These are phyloP conservation scores for Casaregolazyma lundiana DNA, from an alignment of 1,139 yeast genomes.

Conservation along the genomic window DNA sequence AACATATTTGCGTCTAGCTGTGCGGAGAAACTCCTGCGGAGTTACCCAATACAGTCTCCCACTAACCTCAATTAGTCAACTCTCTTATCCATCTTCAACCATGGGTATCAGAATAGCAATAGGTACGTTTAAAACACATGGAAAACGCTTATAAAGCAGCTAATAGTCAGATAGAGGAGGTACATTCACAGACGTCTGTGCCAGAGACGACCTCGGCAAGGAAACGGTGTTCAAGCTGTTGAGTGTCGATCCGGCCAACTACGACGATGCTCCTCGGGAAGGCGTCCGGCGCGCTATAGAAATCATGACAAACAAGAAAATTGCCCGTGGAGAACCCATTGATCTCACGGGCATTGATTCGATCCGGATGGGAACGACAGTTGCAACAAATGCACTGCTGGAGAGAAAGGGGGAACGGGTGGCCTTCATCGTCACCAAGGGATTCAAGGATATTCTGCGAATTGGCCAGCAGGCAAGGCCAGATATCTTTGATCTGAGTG, in stretches of 20 bases:
- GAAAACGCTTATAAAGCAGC: not conserved
- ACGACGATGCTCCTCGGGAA: constrained; percentile 85
- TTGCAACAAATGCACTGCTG: constrained; percentile 70
- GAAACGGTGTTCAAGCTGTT: constrained; percentile 62
- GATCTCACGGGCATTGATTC: constrained; percentile 49
- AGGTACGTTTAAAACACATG: constrained; percentile 14
- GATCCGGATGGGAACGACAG: constrained; percentile 75
- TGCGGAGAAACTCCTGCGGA: not conserved
- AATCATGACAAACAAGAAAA: constrained; percentile 44
- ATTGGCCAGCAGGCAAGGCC: constrained; percentile 78
- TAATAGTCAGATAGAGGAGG: constrained; percentile 46
- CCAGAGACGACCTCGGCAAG: constrained; percentile 37
- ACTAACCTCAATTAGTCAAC: not conserved
- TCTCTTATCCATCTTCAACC: not conserved
- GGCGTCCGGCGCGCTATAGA: constrained; percentile 80
- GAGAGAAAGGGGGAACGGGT: constrained; percentile 65
- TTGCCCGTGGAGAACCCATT: constrained; percentile 40
- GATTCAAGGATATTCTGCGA: constrained; percentile 56
- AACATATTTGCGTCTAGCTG: too few species aligned
- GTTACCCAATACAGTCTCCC: not conserved
- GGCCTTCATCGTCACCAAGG: constrained; percentile 61
- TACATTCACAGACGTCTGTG: constrained; percentile 80
- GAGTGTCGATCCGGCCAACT: constrained; percentile 83
- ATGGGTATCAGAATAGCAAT: constrained; percentile 23
- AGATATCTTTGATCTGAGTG: constrained; percentile 57